Conservation (phyloP, 1,139 yeast genomes). For the Pichia kudriavzevii region DNA sequence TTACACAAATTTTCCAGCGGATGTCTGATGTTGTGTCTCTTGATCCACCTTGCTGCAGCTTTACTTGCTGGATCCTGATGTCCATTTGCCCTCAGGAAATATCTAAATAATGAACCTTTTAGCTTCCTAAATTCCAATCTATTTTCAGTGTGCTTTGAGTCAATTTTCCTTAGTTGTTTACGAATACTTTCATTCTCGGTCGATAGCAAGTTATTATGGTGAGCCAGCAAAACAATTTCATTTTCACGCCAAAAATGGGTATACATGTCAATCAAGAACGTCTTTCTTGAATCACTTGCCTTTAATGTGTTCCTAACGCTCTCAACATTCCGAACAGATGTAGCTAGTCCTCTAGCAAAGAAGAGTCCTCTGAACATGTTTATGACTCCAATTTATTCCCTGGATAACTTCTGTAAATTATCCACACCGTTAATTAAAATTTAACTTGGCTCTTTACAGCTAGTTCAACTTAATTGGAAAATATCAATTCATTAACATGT, state of each 20-base stretch:
- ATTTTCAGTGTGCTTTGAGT: slow-evolving; percentile 34
- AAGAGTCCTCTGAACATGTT: too few relatives aligned
- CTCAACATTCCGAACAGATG: too few relatives aligned
- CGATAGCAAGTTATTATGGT: slow-evolving; percentile 74
- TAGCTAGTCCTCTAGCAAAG: too few relatives aligned
- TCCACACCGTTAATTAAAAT: too few relatives aligned
- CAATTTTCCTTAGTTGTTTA: slow-evolving; percentile 51
- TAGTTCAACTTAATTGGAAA: too few relatives aligned
- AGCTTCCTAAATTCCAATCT: slow-evolving; percentile 47
- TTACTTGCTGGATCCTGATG: slow-evolving; percentile 70
- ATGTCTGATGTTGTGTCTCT: slow-evolving; percentile 43
- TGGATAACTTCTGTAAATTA: too few relatives aligned
- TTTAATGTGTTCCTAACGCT: slow-evolving; percentile 41
- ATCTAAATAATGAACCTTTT: slow-evolving; percentile 62
- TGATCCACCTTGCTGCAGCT: slow-evolving; percentile 35
- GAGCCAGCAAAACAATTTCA: slow-evolving; percentile 67
- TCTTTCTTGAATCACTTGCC: slow-evolving; percentile 60
- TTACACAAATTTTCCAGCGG: slow-evolving; percentile 62
- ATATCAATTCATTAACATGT: too few relatives aligned
- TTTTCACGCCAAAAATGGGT: slow-evolving; percentile 59
- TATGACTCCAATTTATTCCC: too few relatives aligned
- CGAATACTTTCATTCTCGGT: slow-evolving; percentile 60
- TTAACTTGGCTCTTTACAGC: too few relatives aligned
- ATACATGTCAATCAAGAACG: slow-evolving; percentile 75
- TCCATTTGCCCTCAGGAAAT: slow-evolving; percentile 63